Evolutionary conservation across 2,329 filamentous ascomycete genomes (phyloP).

Genomic region (Colletotrichum camelliae): DNA sequence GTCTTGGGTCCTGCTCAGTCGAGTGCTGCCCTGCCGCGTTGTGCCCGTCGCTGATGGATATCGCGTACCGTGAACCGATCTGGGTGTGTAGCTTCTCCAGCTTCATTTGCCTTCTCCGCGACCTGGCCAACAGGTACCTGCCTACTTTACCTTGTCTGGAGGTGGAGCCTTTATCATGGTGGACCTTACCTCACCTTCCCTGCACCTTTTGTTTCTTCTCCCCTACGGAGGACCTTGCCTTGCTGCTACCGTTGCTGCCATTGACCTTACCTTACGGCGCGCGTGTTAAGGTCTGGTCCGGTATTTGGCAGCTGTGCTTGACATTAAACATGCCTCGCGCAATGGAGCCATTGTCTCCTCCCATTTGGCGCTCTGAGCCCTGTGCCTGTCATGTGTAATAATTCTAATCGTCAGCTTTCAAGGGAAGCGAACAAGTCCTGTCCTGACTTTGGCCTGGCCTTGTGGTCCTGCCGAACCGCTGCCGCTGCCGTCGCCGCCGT

Average conservation of each 20-base stretch:
- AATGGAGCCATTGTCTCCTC: background rate
- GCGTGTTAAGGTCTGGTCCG: background rate
- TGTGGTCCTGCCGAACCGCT: constrained; percentile 6
- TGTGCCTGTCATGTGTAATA: background rate
- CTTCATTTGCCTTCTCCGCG: constrained; percentile 21
- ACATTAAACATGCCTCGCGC: background rate
- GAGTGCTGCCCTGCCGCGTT: background rate
- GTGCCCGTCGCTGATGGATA: background rate
- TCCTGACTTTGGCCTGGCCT: background rate
- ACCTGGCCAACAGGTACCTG: constrained; percentile 17
- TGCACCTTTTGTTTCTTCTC: background rate
- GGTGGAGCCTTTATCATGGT: background rate
- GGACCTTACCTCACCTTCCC: constrained; percentile 17
- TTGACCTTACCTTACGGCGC: background rate
- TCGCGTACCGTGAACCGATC: constrained; percentile 16
- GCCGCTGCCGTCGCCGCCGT: background rate
- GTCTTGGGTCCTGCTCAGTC: background rate
- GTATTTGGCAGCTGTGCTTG: background rate
- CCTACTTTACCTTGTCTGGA: background rate
- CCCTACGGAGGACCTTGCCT: background rate
- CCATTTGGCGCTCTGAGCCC: background rate
- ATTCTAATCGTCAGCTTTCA: background rate
- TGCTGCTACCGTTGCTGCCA: background rate
- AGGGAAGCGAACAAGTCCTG: background rate
- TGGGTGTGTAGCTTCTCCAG: constrained; percentile 18